phyloP scores from a whole-genome alignment of 352 stramenopile species.

The Blastocystis sp. region DNA sequence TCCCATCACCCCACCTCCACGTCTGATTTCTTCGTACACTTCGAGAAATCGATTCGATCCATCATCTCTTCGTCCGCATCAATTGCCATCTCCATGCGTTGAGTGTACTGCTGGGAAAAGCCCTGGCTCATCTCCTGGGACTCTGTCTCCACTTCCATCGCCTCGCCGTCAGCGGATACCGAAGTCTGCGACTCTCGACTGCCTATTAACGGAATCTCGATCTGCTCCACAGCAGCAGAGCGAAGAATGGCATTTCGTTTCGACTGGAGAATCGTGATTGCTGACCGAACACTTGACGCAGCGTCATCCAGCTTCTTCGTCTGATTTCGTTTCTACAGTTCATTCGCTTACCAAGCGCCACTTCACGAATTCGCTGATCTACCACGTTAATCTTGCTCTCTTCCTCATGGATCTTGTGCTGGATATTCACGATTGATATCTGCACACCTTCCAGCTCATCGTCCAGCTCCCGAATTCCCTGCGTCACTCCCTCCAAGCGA shows the following conservation, averaged over 20 bases:
- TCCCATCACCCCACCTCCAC: slow-evolving; percentile 70
- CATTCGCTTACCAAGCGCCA: slow-evolving; percentile 68
- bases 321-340: slow-evolving; percentile 27
- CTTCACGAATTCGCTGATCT: slow-evolving; percentile 67
- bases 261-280: slow-evolving; percentile 73
- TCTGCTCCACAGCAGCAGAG: slow-evolving; percentile 85
- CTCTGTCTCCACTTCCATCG: slow-evolving; percentile 67
- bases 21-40: slow-evolving; percentile 72
- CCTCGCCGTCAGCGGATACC: slow-evolving; percentile 53
- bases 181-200: not conserved
- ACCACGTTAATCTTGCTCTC: slow-evolving; percentile 82
- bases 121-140: slow-evolving; percentile 21
- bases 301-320: slow-evolving; percentile 55
- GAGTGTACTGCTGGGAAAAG: slow-evolving; percentile 67
- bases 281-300: not conserved
- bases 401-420: slow-evolving; percentile 67
- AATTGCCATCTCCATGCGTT: slow-evolving; percentile 69
- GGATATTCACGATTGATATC: slow-evolving; percentile 70
- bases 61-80: slow-evolving; percentile 69
- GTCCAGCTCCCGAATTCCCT: slow-evolving; percentile 68
- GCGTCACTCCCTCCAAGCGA: slow-evolving; percentile 74
- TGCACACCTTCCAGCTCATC: slow-evolving; percentile 67
- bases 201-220: slow-evolving; percentile 77
- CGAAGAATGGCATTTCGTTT: slow-evolving; percentile 88
- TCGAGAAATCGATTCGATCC: slow-evolving; percentile 80